These are phyloP conservation scores for Hericium coralloides DNA, from an alignment of 768 basidiomycete species.

Conservation along the genomic window DNA sequence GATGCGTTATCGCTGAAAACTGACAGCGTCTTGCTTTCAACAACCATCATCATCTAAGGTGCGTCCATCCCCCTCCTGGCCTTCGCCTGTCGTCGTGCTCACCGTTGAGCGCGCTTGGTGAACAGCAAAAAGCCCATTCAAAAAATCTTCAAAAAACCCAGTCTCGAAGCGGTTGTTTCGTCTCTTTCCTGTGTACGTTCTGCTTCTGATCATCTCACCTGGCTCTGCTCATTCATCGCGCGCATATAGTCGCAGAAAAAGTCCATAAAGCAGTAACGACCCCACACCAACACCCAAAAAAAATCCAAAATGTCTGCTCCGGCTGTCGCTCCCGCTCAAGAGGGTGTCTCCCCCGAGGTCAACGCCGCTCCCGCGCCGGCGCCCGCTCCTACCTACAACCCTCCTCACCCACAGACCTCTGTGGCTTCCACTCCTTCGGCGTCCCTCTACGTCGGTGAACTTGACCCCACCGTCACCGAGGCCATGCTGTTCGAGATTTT, in stretches of 20 bases:
- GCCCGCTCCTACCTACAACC: constrained; percentile 45
- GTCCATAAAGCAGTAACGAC: constrained; percentile 92
- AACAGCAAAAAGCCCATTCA: constrained; percentile 33
- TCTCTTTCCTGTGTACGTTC: constrained; percentile 59
- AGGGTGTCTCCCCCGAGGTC: constrained; percentile 27
- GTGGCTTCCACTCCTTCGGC: constrained; percentile 68
- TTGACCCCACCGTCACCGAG: constrained; percentile 96
- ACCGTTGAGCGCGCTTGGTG: constrained; percentile 15
- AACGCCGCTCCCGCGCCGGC: constrained; percentile 37
- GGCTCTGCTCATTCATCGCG: constrained; percentile 9
- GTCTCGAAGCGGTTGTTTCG: constrained; percentile 69
- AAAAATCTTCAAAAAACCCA: constrained; percentile 61
- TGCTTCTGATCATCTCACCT: constrained; percentile 8
- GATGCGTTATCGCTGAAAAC: constrained; percentile 13
- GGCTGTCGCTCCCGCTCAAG: constrained; percentile 23
- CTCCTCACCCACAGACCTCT: constrained; percentile 34
- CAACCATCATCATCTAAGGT: constrained; percentile 64
- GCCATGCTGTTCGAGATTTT: constrained; percentile 99
- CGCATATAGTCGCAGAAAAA: constrained; percentile 46
- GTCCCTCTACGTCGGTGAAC: constrained; percentile 97
- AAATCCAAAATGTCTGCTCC: constrained; percentile 32
- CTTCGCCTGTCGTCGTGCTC: not conserved
- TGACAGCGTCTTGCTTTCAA: constrained; percentile 32
- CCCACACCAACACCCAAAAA: constrained; percentile 25
- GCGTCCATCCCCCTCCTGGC: constrained; percentile 17